Evolutionary conservation across 78 protist species (phyloP).

Genomic region (Trichosphaerium sp.): DNA sequence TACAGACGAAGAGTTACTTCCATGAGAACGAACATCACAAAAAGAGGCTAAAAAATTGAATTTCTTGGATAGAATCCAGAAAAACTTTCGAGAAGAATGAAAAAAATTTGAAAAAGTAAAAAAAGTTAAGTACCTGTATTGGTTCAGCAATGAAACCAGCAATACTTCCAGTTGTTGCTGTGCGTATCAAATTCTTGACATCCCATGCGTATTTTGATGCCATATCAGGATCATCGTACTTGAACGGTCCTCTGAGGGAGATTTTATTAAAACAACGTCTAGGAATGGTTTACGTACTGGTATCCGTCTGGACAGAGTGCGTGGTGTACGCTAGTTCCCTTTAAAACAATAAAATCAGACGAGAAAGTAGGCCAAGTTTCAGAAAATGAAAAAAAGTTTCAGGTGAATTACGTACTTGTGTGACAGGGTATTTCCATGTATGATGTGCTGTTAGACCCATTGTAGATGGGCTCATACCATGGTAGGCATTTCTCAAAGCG

Average conservation of each 20-base stretch:
- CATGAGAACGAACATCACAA: too few relatives aligned
- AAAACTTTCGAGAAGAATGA: too few relatives aligned
- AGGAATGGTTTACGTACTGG: background rate
- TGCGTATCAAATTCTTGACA: background rate
- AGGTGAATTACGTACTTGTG: too few relatives aligned
- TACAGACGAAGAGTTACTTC: too few relatives aligned
- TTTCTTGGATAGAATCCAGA: too few relatives aligned
- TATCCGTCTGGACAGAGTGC: background rate
- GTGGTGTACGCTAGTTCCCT: background rate
- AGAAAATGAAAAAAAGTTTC: too few relatives aligned
- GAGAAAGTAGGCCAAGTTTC: background rate
- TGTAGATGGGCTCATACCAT: constrained; percentile 40
- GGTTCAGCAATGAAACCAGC: constrained; percentile 42
- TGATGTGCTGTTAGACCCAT: constrained; percentile 5
- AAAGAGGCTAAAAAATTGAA: too few relatives aligned
- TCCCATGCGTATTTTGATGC: constrained; percentile 15
- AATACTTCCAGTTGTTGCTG: background rate
- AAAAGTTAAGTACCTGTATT: too few relatives aligned
- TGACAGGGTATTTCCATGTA: background rate
- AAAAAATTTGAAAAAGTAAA: too few relatives aligned
- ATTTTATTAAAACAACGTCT: too few relatives aligned
- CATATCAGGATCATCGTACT: constrained; percentile 4
- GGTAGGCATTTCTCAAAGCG: constrained; percentile 52
- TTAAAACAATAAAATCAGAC: background rate
- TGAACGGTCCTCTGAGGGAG: constrained; percentile 17